Percentiles rank a stretch among this genome's conserved stretches.
phyloP scores from a whole-genome alignment of 2,329 filamentous ascomycete species.

The Plenodomus tracheiphilus region DNA sequence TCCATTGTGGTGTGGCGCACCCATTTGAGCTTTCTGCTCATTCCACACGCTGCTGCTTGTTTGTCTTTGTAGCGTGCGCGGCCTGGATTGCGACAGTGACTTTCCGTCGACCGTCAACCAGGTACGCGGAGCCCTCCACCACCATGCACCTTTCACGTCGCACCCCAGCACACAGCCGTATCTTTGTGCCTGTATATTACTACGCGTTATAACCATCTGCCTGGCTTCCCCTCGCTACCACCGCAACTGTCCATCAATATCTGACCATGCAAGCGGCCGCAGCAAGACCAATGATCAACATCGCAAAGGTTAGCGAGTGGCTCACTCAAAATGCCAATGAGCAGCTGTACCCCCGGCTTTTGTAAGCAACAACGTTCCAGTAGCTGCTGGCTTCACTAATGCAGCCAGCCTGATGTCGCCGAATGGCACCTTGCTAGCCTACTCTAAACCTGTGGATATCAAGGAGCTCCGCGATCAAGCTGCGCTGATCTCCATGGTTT shows the following conservation, averaged over 20 bases:
- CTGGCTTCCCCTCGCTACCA: constrained; percentile 1
- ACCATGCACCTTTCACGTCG: constrained; percentile 2
- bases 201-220: not conserved
- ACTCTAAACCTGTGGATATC: constrained; percentile 53
- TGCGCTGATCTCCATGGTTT: constrained; percentile 53
- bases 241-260: constrained; percentile 1
- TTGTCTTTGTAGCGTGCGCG: constrained; percentile 8
- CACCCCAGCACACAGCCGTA: not conserved
- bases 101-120: constrained; percentile 12
- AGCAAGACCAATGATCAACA: constrained; percentile 47
- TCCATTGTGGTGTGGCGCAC: constrained; percentile 1
- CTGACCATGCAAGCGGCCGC: constrained; percentile 18
- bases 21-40: not conserved
- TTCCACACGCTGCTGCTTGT: constrained; percentile 2
- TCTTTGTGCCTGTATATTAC: not conserved
- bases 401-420: constrained; percentile 52
- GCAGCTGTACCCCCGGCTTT: constrained; percentile 50
- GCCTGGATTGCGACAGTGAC: constrained; percentile 10
- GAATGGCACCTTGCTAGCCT: constrained; percentile 55
- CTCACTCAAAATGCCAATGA: constrained; percentile 50
- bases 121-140: constrained; percentile 14
- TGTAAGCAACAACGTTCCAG: constrained; percentile 34
- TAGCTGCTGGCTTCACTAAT: constrained; percentile 8
- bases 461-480: constrained; percentile 54
- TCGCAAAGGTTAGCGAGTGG: constrained; percentile 49